Percentiles rank a stretch among this genome's conserved stretches.
Evolutionary conservation across 495 filamentous ascomycete genomes (phyloP).

Genomic region (Aspergillus incahuasiensis): DNA sequence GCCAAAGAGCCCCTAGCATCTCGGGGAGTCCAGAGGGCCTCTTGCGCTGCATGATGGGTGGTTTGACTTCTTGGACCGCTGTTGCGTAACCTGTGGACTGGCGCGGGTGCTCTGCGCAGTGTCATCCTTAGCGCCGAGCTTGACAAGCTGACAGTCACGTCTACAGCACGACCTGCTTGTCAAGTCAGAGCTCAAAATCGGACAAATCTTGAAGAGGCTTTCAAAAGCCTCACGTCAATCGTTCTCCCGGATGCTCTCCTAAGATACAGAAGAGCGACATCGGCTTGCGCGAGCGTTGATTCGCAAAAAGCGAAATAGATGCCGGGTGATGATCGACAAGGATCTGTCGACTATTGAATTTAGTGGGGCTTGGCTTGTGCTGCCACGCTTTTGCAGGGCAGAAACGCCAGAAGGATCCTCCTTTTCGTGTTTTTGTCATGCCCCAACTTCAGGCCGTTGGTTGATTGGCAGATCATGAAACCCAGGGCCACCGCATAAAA

Average conservation of each 20-base stretch:
- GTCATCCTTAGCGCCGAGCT: slow-evolving; percentile 16
- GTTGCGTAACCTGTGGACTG: slow-evolving; percentile 24
- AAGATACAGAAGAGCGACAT: neutral
- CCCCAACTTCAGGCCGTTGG: neutral
- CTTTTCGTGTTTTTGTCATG: slow-evolving; percentile 10
- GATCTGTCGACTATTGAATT: slow-evolving; percentile 48
- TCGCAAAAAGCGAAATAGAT: slow-evolving; percentile 22
- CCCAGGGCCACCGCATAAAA: neutral
- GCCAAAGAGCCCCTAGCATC: slow-evolving; percentile 18
- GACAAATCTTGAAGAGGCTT: slow-evolving; percentile 3
- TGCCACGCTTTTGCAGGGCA: slow-evolving; percentile 27
- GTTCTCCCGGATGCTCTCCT: neutral
- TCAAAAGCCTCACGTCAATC: neutral
- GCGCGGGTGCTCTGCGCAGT: slow-evolving; percentile 17
- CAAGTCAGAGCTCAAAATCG: slow-evolving; percentile 7
- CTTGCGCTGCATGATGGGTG: slow-evolving; percentile 15
- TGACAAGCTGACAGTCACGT: slow-evolving; percentile 8
- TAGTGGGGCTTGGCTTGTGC: slow-evolving; percentile 37
- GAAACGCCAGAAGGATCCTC: neutral
- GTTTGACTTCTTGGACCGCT: slow-evolving; percentile 15
- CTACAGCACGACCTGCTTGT: neutral
- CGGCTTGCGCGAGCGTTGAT: neutral
- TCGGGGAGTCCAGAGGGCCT: neutral
- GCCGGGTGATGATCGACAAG: slow-evolving; percentile 39
- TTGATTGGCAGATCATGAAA: slow-evolving; percentile 6